Evolutionary conservation across 1,284 basidiomycete genomes (phyloP).

Genomic region (Neolentinus lepideus): DNA sequence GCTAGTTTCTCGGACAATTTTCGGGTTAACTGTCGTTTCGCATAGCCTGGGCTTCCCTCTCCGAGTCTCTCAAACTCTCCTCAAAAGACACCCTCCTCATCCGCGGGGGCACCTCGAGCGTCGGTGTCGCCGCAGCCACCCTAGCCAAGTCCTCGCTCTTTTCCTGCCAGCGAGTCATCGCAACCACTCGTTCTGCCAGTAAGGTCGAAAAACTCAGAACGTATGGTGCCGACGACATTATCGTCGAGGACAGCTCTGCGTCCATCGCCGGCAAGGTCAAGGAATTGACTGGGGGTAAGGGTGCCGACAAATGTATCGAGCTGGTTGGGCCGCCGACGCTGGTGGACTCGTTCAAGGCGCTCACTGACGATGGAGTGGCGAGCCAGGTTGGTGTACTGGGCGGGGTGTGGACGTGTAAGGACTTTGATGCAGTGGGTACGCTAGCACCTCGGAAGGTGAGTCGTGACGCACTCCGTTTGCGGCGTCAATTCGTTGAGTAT

Average conservation of each 20-base stretch:
- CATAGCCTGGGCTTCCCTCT: constrained; percentile 14
- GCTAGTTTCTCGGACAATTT: neutral
- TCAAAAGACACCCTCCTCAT: constrained; percentile 15
- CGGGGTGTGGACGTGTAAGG: constrained; percentile 14
- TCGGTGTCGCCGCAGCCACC: constrained; percentile 14
- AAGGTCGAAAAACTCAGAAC: constrained; percentile 11
- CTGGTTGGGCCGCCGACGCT: constrained; percentile 15
- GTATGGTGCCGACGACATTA: constrained; percentile 13
- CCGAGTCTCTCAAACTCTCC: constrained; percentile 11
- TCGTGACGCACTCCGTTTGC: neutral
- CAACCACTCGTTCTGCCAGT: constrained; percentile 14
- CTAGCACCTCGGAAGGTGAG: constrained; percentile 15
- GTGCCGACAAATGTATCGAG: constrained; percentile 17
- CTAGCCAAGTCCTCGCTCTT: constrained; percentile 18
- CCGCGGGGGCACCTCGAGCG: constrained; percentile 16
- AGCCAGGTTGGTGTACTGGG: constrained; percentile 16
- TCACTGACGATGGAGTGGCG: constrained; percentile 13
- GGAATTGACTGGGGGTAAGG: constrained; percentile 12
- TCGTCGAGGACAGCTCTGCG: constrained; percentile 12
- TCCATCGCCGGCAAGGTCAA: constrained; percentile 13
- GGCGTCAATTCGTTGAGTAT: neutral
- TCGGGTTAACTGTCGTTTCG: neutral
- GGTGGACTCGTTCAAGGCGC: constrained; percentile 13
- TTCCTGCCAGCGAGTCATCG: constrained; percentile 11
- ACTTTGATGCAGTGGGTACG: constrained; percentile 13